Percentiles rank a stretch among this genome's conserved stretches.
Evolutionary conservation across 1,284 basidiomycete genomes (phyloP).

Genomic region (Leccinum fallax): DNA sequence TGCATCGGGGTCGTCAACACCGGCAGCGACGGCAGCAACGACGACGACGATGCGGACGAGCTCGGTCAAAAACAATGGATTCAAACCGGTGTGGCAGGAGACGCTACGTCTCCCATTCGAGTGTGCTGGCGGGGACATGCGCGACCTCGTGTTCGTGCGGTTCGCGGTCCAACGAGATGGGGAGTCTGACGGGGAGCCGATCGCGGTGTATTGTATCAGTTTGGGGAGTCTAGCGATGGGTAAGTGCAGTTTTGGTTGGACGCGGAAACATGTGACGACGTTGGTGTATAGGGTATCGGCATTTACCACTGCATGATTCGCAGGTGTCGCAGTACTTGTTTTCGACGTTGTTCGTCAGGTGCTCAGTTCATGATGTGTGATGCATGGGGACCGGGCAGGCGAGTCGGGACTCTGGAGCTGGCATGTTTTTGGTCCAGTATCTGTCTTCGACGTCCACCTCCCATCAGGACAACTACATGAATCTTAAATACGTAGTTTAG

Average conservation of each 20-base stretch:
- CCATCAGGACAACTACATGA: no score
- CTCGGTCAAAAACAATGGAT: constrained; percentile 80
- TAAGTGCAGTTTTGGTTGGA: constrained; percentile 38
- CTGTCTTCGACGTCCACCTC: not conserved
- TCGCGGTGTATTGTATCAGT: constrained; percentile 72
- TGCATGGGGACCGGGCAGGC: not conserved
- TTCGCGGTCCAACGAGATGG: constrained; percentile 72
- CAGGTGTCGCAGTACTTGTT: constrained; percentile 85
- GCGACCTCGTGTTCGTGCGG: constrained; percentile 80
- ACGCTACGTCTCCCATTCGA: constrained; percentile 70
- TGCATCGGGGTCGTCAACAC: constrained; percentile 14
- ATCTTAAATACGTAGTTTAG: no score
- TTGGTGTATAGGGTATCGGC: constrained; percentile 69
- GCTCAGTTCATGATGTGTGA: constrained; percentile 19
- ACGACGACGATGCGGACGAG: constrained; percentile 59
- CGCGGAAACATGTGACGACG: constrained; percentile 3
- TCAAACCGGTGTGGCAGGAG: constrained; percentile 89
- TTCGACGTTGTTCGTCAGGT: constrained; percentile 81
- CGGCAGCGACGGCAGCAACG: constrained; percentile 22
- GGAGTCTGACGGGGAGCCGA: constrained; percentile 60
- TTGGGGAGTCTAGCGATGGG: constrained; percentile 71
- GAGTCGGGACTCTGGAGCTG: not conserved
- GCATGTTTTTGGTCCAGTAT: not conserved
- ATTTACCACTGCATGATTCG: constrained; percentile 83
- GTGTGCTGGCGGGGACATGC: constrained; percentile 69